A percentile compares a stretch with the other conserved stretches of the same genome.
Conservation (phyloP, 306 rosid species). For the Luffa aegyptiaca region DNA sequence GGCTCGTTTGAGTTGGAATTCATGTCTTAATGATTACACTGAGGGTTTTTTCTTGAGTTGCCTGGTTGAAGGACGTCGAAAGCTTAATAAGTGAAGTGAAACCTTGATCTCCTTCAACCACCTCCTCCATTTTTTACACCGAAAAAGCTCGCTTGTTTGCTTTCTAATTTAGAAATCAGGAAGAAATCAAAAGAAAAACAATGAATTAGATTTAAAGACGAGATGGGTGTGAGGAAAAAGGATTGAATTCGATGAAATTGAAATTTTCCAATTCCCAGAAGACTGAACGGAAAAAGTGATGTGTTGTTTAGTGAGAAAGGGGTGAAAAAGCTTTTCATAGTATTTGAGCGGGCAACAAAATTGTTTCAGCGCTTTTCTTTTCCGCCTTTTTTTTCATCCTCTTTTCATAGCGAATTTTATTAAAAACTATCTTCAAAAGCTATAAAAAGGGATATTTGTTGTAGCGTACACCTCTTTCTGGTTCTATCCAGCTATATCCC, state of each 20-base stretch:
- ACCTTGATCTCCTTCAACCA: conserved; percentile 23
- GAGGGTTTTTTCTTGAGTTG: conserved; percentile 44
- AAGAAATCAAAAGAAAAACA: not conserved
- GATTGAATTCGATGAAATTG: not conserved
- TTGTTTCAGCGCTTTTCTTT: too few species aligned
- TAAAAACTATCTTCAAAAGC: too few species aligned
- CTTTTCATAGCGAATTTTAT: too few species aligned
- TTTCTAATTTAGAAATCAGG: not conserved
- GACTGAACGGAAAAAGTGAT: not conserved
- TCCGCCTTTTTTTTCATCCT: too few species aligned
- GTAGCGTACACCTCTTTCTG: too few species aligned
- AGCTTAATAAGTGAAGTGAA: conserved; percentile 46
- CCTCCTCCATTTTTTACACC: conserved; percentile 18
- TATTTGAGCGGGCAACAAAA: too few species aligned
- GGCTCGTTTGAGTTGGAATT: conserved; percentile 54
- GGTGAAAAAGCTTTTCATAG: too few species aligned
- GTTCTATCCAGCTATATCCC: too few species aligned
- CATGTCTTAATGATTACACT: conserved; percentile 42
- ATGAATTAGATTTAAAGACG: not conserved
- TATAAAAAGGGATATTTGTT: too few species aligned
- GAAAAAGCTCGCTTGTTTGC: not conserved
- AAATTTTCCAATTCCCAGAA: not conserved
- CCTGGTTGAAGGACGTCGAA: conserved; percentile 45
- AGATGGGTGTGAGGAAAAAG: not conserved
- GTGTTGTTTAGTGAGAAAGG: too few species aligned